Evolutionary conservation across 2,329 filamentous ascomycete genomes (phyloP), one percentile per base, ranked within the genome.

Genomic region (Gyromitra esculenta): DNA sequence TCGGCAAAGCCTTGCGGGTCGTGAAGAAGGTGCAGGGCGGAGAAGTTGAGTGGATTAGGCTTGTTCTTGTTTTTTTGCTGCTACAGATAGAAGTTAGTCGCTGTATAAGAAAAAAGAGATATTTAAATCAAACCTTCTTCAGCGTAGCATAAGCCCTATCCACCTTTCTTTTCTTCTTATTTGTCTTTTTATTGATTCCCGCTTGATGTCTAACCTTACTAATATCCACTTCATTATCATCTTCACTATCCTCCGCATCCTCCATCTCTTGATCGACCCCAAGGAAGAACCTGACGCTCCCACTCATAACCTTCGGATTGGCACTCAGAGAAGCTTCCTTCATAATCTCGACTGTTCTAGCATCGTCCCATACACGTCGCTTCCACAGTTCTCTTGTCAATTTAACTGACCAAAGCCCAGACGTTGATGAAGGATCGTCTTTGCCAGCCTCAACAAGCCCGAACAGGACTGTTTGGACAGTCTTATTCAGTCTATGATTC

Each of bases 341-440:
- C 94, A 99, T 98, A 79, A 98, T 92, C 81, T 97, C 94, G n/a
- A 98, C 96, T 0, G 95, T 91, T 83, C 94, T 96, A 1, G 94
- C 89, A 81, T 99, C 96, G 8, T 92, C 93, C 96, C 96, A 99
- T 79, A 98, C 91, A 81, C 97, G 94, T 60, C 95, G 89, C 84
- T 94, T 97, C 96, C 96, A 99, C 82, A 99, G 86, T 85, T 99
- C 96, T 78, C 95, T 89, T 2, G 94, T 97, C 79, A 99, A 88
- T 84, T 97, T 97, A 77, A 97, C 93, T 2, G 96, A 94, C 96
- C 96, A 99, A 64, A 99, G 87, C 2, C 92, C 93, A 82, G 97
- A 96, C 0, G 92, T 88, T 0, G 94, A 96, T 7, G 91, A 87
- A 54, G 92, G 90, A 83, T 99, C 95, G 57, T 77, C 75, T 73